phyloP scores from a whole-genome alignment of 192 early-diverging fungal genomes.

The Backusella psychrophila region DNA sequence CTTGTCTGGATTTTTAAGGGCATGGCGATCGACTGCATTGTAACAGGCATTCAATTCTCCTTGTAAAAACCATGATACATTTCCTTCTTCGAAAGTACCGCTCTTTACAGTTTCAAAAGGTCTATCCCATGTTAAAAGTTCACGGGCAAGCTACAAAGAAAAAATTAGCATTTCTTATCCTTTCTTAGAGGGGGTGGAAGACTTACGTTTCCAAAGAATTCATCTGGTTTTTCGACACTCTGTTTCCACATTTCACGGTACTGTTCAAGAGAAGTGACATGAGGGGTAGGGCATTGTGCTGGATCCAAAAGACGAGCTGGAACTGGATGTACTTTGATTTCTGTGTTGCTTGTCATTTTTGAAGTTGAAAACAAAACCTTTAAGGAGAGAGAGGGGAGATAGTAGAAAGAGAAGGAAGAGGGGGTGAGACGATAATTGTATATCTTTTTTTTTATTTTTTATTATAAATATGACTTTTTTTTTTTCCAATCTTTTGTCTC shows the following conservation, averaged over 20 bases:
- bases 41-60: constrained; percentile 89
- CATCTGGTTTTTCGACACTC: constrained; percentile 73
- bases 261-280: constrained; percentile 69
- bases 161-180: constrained; percentile 42
- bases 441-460: background rate
- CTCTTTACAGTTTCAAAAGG: constrained; percentile 71
- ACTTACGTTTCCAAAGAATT: constrained; percentile 82
- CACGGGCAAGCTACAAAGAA: constrained; percentile 60
- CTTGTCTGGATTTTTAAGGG: constrained; percentile 12
- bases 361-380: background rate
- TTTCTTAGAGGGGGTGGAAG: constrained; percentile 70
- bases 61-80: constrained; percentile 91
- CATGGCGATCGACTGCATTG: constrained; percentile 83
- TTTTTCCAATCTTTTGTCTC: background rate
- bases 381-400: background rate
- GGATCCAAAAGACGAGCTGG: constrained; percentile 63
- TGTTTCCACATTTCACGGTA: constrained; percentile 82
- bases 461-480: background rate
- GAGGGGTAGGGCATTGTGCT: constrained; percentile 60
- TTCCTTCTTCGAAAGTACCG: constrained; percentile 78
- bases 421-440: background rate
- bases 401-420: background rate
- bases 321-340: constrained; percentile 43
- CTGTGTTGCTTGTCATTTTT: background rate
- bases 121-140: constrained; percentile 79